Conservation (phyloP, 805 yeast species). For the Starmera amethionina region DNA sequence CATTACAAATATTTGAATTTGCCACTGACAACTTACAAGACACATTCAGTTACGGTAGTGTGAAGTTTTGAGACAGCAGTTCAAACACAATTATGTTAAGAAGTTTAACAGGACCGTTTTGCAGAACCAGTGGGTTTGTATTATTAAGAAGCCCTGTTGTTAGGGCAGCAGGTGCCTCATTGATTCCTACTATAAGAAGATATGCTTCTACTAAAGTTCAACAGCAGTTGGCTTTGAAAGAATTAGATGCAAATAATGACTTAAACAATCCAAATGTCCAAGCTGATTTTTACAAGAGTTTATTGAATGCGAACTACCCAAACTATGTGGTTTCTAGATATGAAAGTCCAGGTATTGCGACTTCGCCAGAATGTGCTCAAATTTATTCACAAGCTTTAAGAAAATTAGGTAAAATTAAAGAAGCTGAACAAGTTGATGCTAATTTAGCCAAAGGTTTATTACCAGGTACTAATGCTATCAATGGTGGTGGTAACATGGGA, state of each 20-base stretch:
- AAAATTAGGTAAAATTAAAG: conserved; percentile 65
- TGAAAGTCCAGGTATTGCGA: conserved; percentile 89
- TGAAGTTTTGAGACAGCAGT: too few relatives aligned
- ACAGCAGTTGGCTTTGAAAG: conserved; percentile 45
- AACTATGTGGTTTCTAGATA: conserved; percentile 90
- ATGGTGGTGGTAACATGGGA: conserved; percentile 1
- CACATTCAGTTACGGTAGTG: too few relatives aligned
- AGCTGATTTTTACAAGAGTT: conserved; percentile 70
- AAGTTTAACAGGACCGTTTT: too few relatives aligned
- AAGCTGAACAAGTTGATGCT: conserved; percentile 60
- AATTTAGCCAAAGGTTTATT: conserved; percentile 25
- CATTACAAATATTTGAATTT: too few relatives aligned
- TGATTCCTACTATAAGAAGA: conserved; percentile 5
- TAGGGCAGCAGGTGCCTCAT: conserved; percentile 1
- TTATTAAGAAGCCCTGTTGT: conserved; percentile 2
- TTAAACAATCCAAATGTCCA: conserved; percentile 61
- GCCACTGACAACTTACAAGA: too few relatives aligned
- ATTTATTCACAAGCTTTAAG: conserved; percentile 75
- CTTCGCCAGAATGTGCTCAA: conserved; percentile 67
- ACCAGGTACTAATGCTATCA: conserved; percentile 6
- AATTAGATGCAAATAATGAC: conserved; percentile 79
- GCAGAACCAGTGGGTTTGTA: background rate
- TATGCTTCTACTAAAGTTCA: conserved; percentile 14
- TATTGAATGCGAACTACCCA: conserved; percentile 81
- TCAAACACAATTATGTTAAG: too few relatives aligned